Evolutionary conservation across 2,329 filamentous ascomycete species (phyloP), one percentile per base, ranked within the genome.

Genomic region (Fusarium circinatum): DNA sequence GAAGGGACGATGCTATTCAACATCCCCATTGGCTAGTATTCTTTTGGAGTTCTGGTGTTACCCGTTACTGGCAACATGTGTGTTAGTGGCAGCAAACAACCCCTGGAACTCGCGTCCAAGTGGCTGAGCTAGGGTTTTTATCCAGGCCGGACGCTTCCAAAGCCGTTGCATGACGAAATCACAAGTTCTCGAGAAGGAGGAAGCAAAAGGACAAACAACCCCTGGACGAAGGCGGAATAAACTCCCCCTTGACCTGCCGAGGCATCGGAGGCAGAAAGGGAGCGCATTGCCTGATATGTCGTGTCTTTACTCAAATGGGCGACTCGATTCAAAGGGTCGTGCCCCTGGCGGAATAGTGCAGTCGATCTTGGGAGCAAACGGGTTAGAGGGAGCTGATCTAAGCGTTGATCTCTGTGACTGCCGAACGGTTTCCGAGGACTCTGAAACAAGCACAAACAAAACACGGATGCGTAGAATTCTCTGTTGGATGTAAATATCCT

Each of bases 321-420:
- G 49, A 59, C 66, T 54, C 57, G 57, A 72, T 63, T 68, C 70
- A 58, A 68, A 71, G 62, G 57, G 58, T 74, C 38, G 38, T 61
- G 62, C 42, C 59, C 66, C 58, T 49, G 73, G 71, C 65, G 68
- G 39, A 68, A 75, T 69, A 60, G 65, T 63, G 41, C 24, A 54
- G 75, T 65, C 69, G 75, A 77, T 77, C 75, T 41, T 55, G 15
- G 44, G 49, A 48, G 28, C 13, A 57, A 61, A 62, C n/a, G 39
- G 60, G 58, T 51, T 62, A 62, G 47, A 57, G 52, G 57, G 47
- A 60, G 66, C 42, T 55, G 75, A 75, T 76, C 67, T 28, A 30
- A 65, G 30, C 41, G 63, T 69, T 71, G 62, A 66, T 60, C 45
- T n/a, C 42, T 56, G 24, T 48, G 65, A 62, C 36, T 67, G 28